Evolutionary conservation across 2,329 filamentous ascomycete species (phyloP).

Genomic region (Lizonia empirigonia): DNA sequence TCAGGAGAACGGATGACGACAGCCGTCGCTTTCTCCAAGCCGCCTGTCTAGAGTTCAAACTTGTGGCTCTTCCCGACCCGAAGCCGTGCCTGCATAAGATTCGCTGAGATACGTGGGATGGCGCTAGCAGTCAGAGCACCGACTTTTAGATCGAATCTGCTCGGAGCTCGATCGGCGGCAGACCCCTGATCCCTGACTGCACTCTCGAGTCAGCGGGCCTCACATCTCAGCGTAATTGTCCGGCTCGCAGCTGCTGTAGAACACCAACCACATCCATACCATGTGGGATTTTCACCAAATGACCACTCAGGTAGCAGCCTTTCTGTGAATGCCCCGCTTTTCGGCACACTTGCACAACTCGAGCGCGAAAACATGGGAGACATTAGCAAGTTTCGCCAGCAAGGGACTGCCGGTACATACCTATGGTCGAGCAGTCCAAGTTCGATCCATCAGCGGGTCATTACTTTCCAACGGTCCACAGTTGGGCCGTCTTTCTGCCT

Average conservation of each 20-base stretch:
- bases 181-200: constrained; percentile 3
- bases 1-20: not conserved
- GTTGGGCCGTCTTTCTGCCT: not conserved
- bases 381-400: not conserved
- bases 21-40: not conserved
- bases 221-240: not conserved
- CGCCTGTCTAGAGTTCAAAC: constrained; percentile 1
- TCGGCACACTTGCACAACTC: constrained; percentile 9
- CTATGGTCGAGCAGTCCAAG: constrained; percentile 2
- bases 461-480: not conserved
- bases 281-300: not conserved
- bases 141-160: not conserved
- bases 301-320: not conserved
- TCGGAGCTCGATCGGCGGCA: not conserved
- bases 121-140: not conserved
- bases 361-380: not conserved
- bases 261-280: constrained; percentile 4
- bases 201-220: not conserved
- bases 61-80: not conserved
- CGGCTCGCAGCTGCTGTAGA: constrained; percentile 4
- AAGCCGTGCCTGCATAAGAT: not conserved
- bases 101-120: not conserved
- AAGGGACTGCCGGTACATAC: constrained; percentile 4
- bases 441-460: not conserved
- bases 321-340: not conserved